Evolutionary conservation across 75 land plant species (phyloP).

Genomic region (Picea sitchensis): DNA sequence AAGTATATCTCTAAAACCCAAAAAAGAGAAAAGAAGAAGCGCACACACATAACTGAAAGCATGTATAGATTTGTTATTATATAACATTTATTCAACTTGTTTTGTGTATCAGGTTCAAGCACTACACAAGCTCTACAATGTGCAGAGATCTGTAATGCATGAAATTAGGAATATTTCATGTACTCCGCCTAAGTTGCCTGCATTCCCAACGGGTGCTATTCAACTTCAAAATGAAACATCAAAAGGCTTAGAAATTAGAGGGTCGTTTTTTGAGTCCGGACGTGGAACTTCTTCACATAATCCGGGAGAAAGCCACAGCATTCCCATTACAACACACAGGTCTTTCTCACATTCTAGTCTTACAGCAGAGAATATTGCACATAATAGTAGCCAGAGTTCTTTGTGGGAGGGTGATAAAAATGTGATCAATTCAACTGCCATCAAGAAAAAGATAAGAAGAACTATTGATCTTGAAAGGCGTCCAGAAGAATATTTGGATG

Average conservation of each 20-base stretch:
- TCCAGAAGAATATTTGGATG: conserved; percentile 11
- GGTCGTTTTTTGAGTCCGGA: not conserved
- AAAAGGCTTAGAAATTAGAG: conserved; percentile 1
- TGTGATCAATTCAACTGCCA: conserved; percentile 8
- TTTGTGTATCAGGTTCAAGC: conserved; percentile 9
- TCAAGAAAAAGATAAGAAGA: conserved; percentile 1
- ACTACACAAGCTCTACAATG: conserved; percentile 3
- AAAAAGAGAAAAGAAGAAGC: not conserved
- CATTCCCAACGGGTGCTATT: conserved; percentile 1
- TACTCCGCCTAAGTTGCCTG: not conserved
- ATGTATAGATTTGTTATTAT: too few relatives aligned
- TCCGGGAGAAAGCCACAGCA: not conserved
- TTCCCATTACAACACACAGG: not conserved
- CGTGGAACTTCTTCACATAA: not conserved
- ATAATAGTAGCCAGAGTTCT: not conserved
- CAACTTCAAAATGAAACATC: conserved; percentile 8
- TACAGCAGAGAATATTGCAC: conserved; percentile 1
- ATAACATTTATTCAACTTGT: not conserved
- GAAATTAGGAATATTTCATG: conserved; percentile 7
- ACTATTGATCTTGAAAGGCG: conserved; percentile 11
- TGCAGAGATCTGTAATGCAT: conserved; percentile 11
- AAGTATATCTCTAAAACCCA: not conserved
- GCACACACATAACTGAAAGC: not conserved
- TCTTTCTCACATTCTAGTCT: not conserved
- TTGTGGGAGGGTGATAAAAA: not conserved